These are phyloP conservation scores for Ophiostoma perfectum DNA, from an alignment of 2,329 filamentous ascomycete genomes.

Conservation along the genomic window DNA sequence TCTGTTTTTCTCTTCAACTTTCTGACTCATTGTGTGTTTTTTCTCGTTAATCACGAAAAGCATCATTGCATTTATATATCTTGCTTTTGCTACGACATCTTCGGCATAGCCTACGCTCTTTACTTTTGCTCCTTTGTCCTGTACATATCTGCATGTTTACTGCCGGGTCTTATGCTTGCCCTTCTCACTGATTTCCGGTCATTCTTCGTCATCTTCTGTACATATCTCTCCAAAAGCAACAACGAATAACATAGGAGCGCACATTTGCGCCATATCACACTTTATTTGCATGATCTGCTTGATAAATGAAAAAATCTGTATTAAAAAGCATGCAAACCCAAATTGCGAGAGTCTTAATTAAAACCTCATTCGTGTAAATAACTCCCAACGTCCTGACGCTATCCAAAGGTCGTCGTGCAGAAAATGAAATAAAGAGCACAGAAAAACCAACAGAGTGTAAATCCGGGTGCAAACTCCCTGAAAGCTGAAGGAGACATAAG, in stretches of 20 bases:
- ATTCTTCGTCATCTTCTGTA: neutral
- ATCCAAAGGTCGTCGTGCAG: neutral
- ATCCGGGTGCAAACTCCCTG: neutral
- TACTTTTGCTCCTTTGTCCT: neutral
- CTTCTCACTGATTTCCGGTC: neutral
- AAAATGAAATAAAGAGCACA: neutral
- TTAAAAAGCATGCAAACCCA: neutral
- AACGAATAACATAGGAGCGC: neutral
- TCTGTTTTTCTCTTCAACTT: neutral
- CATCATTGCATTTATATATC: neutral
- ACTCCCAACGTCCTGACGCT: constrained; percentile 2
- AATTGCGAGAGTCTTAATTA: no score
- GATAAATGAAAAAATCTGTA: neutral
- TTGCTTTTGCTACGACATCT: neutral
- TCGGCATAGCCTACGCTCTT: neutral
- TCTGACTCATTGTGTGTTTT: neutral
- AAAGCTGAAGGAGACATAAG: neutral
- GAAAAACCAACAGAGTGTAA: neutral
- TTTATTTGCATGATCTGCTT: neutral
- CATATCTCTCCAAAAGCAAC: neutral
- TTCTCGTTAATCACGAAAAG: neutral
- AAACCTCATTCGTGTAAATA: neutral
- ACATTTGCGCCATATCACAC: neutral
- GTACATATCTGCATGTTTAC: neutral
- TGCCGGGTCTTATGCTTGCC: neutral